A percentile compares a stretch with the other conserved stretches of the same genome.
Evolutionary conservation across 169 alveolate genomes (phyloP).

Genomic region (Plasmodium knowlesi): DNA sequence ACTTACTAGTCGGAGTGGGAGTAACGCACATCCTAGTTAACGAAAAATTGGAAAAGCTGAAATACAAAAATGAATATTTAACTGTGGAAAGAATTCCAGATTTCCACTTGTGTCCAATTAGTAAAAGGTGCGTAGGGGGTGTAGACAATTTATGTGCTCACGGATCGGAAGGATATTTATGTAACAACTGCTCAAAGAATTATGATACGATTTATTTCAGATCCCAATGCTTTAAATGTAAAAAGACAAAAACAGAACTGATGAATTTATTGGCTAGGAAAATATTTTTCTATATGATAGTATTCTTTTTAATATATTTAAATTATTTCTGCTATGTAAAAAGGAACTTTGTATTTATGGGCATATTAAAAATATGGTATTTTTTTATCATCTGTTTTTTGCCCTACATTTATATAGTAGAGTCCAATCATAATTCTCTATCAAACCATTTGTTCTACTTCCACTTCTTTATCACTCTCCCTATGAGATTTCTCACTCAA

Average conservation of each 20-base stretch:
- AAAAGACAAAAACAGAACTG: constrained; percentile 32
- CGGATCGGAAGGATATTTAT: constrained; percentile 86
- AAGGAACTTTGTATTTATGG: constrained; percentile 65
- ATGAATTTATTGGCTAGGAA: constrained; percentile 14
- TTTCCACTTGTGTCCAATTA: constrained; percentile 68
- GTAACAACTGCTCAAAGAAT: constrained; percentile 75
- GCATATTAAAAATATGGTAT: constrained; percentile 74
- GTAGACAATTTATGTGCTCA: constrained; percentile 65
- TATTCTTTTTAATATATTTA: constrained; percentile 47
- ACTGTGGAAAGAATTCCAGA: constrained; percentile 71
- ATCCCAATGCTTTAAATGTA: constrained; percentile 66
- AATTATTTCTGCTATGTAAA: constrained; percentile 72
- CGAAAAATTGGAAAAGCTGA: constrained; percentile 47
- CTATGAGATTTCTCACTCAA: constrained; percentile 32
- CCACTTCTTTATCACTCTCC: constrained; percentile 41
- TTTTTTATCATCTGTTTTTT: constrained; percentile 53
- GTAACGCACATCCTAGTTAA: constrained; percentile 23
- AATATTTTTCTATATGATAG: constrained; percentile 38
- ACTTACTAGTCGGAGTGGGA: not conserved
- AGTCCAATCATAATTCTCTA: not conserved
- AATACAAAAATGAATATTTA: constrained; percentile 42
- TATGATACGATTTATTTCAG: constrained; percentile 47
- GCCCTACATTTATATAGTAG: constrained; percentile 34
- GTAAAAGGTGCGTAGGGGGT: constrained; percentile 61
- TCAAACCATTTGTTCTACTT: constrained; percentile 31